Evolutionary conservation across 306 rosid genomes (phyloP), one percentile per base, ranked within the genome.

Genomic region (Neltuma alba): DNA sequence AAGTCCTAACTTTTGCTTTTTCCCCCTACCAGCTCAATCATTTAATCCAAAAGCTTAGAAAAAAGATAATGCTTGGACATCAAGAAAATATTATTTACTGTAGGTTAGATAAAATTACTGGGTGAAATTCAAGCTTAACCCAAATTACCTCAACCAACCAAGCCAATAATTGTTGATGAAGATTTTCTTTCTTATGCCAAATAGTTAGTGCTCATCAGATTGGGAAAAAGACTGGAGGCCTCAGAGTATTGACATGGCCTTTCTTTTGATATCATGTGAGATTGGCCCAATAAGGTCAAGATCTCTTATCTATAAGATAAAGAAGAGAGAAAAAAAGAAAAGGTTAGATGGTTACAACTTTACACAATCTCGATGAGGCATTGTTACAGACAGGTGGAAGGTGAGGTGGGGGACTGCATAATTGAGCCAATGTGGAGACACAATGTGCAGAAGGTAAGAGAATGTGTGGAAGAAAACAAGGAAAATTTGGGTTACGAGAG

Each of bases 371-470:
- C 80, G 57, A 23, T 61, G 66, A 79, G 72, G 80, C 85, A 81
- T 77, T 70, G 82, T 72, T 83, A 55, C 79, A 87, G 57, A 84
- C 79, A 72, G 81, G 80, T 18, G 69, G 48, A 60, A 76, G 76
- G 48, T 63, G 72, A 28, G 63, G 84, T 79, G 80, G 81, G 86
- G 83, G 65, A 55, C 60, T 78, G 75, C 87, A 92, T 91, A 85
- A 92, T 94, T 88, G 92, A 80, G 76, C 82, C 83, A 72, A 67
- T 31, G 86, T 85, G 90, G 72, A 81, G 63, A 80, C 80, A 55
- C 82, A 88, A 72, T 84, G 92, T 84, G 91, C 86, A 87, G 77
- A 82, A 76, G 87, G 85, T 47, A 76, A 82, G 58, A 80, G 86
- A 83, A 83, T 91, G 89, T 78, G 79, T 42, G 81, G 77, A 82